Base-by-base conservation (phyloP, 1,284 basidiomycete genomes). In the Cryptococcus amylolentus region DNA sequence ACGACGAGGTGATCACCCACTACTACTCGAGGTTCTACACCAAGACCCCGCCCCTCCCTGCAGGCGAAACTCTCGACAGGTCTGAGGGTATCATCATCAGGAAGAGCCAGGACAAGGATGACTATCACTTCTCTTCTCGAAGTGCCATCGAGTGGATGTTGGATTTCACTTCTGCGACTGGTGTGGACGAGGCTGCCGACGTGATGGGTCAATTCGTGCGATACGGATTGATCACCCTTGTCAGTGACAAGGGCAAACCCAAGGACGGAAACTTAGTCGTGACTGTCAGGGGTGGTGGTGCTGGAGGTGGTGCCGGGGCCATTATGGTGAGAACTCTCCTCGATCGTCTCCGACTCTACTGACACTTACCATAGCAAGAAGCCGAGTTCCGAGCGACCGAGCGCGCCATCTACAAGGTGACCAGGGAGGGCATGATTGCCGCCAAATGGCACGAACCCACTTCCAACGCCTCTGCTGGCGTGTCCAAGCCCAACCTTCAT, bases 141-240 rank as follows among this genome's bases (percentile, higher is more conserved):
- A 84, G 84, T 40, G 93, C 90, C 0, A 82, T 98, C 56, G 92
- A 97, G 76, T 99, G 96, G 96, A 85, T 99, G 52, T 89, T 91
- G 73, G 94, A 98, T 77, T 98, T 93, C 66, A 94, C 95, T 1
- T 97, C 95, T 0, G 90, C 95, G 45, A 91, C 94, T 49, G 94
- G 93, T 23, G 81, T 91, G 52, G 96, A 99, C 72, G 96, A 98
- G 77, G 95, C 93, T 0, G 92, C 92, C 23, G 96, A 98, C 80
- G 88, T 98, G 82, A 86, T 90, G 4, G 96, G 93, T 1, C 96
- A 98, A 71, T 98, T 98, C 70, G 93, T 98, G 47, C 86, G 96
- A 43, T 95, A 96, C 69, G 91, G 92, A 40, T 84, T 95, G 64
- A 89, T 98, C 75, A 78, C 81, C 12, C 81, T 98, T 39, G 89